Conservation (phyloP, 192 early-diverging fungal species). For the Rhizoclosmatium sp. region DNA sequence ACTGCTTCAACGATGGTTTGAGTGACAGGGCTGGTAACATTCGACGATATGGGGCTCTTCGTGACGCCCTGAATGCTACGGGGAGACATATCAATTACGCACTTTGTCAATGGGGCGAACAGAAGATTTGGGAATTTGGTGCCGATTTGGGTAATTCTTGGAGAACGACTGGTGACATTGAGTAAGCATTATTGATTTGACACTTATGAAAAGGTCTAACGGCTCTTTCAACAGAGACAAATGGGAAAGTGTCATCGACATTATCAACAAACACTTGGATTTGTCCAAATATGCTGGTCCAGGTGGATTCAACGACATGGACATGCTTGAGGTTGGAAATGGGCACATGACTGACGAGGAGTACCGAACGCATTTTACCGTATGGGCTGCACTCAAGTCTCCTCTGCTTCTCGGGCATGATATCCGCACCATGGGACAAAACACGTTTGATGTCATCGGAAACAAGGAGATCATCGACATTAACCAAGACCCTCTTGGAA, state of each 20-base stretch:
- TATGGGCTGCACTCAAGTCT: conserved; percentile 65
- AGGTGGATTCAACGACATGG: conserved; percentile 62
- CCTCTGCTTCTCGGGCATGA: conserved; percentile 67
- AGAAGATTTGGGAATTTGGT: conserved; percentile 52
- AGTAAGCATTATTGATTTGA: not conserved
- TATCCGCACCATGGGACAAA: conserved; percentile 41
- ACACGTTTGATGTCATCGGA: conserved; percentile 39
- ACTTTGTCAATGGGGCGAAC: conserved; percentile 60
- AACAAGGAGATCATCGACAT: conserved; percentile 64
- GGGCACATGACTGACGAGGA: conserved; percentile 53
- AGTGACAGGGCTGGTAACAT: conserved; percentile 8
- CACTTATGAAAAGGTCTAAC: not conserved
- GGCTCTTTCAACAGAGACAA: not conserved
- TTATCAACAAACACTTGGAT: conserved; percentile 39
- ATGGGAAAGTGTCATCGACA: conserved; percentile 37
- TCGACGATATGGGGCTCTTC: conserved; percentile 43
- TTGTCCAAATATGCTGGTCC: not conserved
- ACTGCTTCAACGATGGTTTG: conserved; percentile 58
- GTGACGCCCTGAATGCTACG: conserved; percentile 55
- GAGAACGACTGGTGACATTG: conserved; percentile 46
- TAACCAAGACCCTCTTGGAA: conserved; percentile 66
- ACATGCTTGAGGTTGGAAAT: conserved; percentile 64
- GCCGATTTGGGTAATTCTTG: conserved; percentile 50
- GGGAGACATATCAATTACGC: conserved; percentile 56
- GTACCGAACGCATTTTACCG: conserved; percentile 59